These are phyloP conservation scores for Bretschneidera sinensis DNA, from an alignment of 345 rosid genomes.

Conservation along the genomic window DNA sequence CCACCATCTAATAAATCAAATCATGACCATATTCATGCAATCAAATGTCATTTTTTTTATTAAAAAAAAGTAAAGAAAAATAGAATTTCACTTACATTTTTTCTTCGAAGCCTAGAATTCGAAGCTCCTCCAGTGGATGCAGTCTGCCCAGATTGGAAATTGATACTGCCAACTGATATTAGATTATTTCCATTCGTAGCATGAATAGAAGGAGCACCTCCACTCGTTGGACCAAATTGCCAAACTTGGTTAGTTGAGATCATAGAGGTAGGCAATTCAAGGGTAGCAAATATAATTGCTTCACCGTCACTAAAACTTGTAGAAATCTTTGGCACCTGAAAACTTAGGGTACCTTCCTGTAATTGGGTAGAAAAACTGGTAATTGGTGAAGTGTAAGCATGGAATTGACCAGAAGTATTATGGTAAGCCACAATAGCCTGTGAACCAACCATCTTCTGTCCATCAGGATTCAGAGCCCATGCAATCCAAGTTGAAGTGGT, in stretches of 20 bases:
- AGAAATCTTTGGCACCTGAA: constrained; percentile 32
- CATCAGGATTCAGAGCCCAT: constrained; percentile 65
- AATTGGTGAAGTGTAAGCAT: constrained; percentile 36
- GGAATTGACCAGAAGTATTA: constrained; percentile 30
- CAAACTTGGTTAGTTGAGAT: constrained; percentile 50
- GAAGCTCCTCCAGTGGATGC: constrained; percentile 22
- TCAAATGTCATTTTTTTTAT: too few relatives aligned
- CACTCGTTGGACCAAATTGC: constrained; percentile 51
- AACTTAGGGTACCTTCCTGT: constrained; percentile 30
- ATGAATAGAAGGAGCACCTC: constrained; percentile 11
- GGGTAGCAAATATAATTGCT: constrained; percentile 61
- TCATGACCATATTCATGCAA: too few relatives aligned
- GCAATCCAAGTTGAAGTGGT: constrained; percentile 43
- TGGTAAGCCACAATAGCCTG: constrained; percentile 62
- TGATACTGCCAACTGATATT: constrained; percentile 31
- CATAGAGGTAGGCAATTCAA: constrained; percentile 32
- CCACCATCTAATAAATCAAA: too few relatives aligned
- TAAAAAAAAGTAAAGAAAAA: too few relatives aligned
- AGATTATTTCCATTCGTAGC: constrained; percentile 10
- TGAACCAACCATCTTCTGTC: constrained; percentile 35
- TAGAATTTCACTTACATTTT: constrained; percentile 62
- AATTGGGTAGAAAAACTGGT: background rate
- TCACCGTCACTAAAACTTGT: constrained; percentile 27
- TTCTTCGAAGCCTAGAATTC: constrained; percentile 36
- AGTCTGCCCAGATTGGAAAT: constrained; percentile 45